phyloP scores from a whole-genome alignment of 441 rosid species.

The Raphanus hybrid region DNA sequence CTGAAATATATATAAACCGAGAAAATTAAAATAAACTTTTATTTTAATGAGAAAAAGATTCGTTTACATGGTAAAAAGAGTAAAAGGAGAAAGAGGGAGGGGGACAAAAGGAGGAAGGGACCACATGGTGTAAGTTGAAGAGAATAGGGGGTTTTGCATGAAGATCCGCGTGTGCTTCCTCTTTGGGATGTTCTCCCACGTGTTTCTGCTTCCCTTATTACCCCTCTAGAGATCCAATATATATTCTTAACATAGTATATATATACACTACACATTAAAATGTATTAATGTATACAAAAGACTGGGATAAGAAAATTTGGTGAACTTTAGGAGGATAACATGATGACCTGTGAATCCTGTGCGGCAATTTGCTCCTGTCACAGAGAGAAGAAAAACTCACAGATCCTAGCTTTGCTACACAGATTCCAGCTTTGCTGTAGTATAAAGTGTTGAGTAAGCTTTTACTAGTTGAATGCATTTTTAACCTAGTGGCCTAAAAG shows the following conservation, averaged over 20 bases:
- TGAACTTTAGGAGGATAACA: not conserved
- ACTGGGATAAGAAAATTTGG: not conserved
- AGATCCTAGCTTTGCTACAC: not conserved
- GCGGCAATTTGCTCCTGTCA: constrained; percentile 18
- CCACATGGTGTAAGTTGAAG: constrained; percentile 37
- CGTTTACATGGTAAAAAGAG: constrained; percentile 15
- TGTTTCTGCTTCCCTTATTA: constrained; percentile 36
- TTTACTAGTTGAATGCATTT: not conserved
- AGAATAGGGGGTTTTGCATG: constrained; percentile 35
- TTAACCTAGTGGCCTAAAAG: not conserved
- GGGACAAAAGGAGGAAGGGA: constrained; percentile 37
- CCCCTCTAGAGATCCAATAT: not conserved
- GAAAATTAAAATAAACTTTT: not conserved
- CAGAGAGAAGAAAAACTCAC: constrained; percentile 13
- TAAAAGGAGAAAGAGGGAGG: constrained; percentile 13
- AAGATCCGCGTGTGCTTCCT: constrained; percentile 51
- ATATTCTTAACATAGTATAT: not conserved
- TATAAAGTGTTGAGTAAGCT: not conserved
- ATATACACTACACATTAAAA: not conserved
- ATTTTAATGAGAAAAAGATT: constrained; percentile 24
- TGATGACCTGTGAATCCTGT: constrained; percentile 6
- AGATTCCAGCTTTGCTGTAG: not conserved
- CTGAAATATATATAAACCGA: not conserved
- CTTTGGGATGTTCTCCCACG: constrained; percentile 41
- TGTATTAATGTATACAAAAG: not conserved